Evolutionary conservation across 1,139 yeast genomes (phyloP), one percentile per base, ranked within the genome.

Genomic region (Dujonia santamariae): DNA sequence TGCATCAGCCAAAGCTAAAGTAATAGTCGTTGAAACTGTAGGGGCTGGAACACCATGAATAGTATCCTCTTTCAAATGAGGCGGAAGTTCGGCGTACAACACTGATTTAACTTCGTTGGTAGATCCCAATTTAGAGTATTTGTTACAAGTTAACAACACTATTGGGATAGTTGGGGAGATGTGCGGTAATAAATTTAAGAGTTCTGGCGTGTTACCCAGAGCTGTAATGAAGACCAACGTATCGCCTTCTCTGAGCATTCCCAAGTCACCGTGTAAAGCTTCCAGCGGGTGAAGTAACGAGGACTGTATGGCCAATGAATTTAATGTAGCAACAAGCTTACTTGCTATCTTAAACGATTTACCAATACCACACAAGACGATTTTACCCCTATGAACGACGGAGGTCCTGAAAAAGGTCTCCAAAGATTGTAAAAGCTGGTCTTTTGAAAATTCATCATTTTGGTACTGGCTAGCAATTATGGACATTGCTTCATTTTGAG

Each of bases 31-130:
- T 6, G 94, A 78, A 4, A 87, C 77, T 0, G 96, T 86, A 1
- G 97, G 97, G 0, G 96, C 96, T 6, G 90, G 85, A 12, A 87
- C 55, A 0, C 96, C 96, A 50, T 84, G 86, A n/a, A 84, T 63
- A 4, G 67, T 54, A 26, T 72, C 73, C 47, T 87, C 96, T 26
- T 73, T 65, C 37, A 79, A 66, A 28, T 64, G 59, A 1, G 61
- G 41, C 0, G 92, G 85, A 23, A 85, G 59, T 29, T 78, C 80
- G 0, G 88, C 87, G 37, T 74, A 74, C 13, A 85, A 54, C 24
- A 84, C 53, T 4, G 81, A 70, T 14, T 59, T 58, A 5, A 78
- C 63, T 44, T 61, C 75, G 12, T 60, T 73, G 44, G 60, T 67
- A 34, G 47, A 54, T 6, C 73, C 69, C 51, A 71, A 67, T 44